These are phyloP conservation scores for Cercophora newfieldiana DNA, from an alignment of 495 filamentous ascomycete species.

Conservation along the genomic window DNA sequence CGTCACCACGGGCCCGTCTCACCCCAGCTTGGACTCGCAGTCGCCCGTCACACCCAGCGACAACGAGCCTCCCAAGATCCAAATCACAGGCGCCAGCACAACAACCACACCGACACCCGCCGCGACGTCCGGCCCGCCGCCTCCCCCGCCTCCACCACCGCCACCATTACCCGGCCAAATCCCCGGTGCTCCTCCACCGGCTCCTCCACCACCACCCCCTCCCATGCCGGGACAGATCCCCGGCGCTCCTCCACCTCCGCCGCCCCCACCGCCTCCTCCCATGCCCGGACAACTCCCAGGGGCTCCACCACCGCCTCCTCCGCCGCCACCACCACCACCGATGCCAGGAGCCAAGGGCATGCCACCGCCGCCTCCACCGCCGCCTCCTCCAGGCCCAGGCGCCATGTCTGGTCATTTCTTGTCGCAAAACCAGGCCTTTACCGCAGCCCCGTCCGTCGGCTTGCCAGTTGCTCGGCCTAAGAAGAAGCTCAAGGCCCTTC, in stretches of 20 bases:
- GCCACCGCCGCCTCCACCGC: slow-evolving; percentile 46
- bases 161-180: slow-evolving; percentile 40
- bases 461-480: slow-evolving; percentile 84
- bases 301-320: slow-evolving; percentile 56
- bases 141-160: slow-evolving; percentile 42
- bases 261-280: slow-evolving; percentile 40
- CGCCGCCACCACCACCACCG: slow-evolving; percentile 47
- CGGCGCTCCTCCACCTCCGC: slow-evolving; percentile 39
- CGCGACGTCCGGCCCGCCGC: slow-evolving; percentile 38
- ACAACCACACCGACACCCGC: slow-evolving; percentile 12
- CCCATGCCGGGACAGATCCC: slow-evolving; percentile 43
- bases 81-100: slow-evolving; percentile 37
- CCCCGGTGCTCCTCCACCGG: slow-evolving; percentile 32
- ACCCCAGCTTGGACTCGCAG: slow-evolving; percentile 71
- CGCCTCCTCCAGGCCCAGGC: slow-evolving; percentile 60
- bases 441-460: slow-evolving; percentile 41
- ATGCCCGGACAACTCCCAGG: slow-evolving; percentile 48
- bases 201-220: slow-evolving; percentile 36
- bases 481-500: slow-evolving; percentile 98
- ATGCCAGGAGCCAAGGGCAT: slow-evolving; percentile 40
- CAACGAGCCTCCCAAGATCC: slow-evolving; percentile 50
- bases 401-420: slow-evolving; percentile 56
- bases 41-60: slow-evolving; percentile 71
- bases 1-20: slow-evolving; percentile 73
- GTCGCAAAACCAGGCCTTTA: slow-evolving; percentile 44